These are phyloP conservation scores for Gnomoniopsis sp. DNA, from an alignment of 2,329 filamentous ascomycete species.

Conservation along the genomic window DNA sequence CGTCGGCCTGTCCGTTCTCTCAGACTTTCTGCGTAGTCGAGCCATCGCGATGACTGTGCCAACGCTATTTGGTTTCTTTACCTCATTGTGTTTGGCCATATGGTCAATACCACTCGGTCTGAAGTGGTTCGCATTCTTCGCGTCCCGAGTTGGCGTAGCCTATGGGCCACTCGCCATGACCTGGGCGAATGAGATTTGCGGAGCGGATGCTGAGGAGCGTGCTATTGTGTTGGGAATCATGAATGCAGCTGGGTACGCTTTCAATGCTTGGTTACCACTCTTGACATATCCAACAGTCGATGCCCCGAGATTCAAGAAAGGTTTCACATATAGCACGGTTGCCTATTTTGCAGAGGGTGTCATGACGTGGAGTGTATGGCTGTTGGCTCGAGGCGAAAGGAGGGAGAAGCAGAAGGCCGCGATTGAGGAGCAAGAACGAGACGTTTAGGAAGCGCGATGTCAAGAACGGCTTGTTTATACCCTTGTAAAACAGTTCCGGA, in stretches of 20 bases:
- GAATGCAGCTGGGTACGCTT: constrained; percentile 40
- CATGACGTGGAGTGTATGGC: constrained; percentile 16
- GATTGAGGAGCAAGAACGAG: constrained; percentile 18
- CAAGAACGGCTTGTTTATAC: not conserved
- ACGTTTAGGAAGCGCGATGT: not conserved
- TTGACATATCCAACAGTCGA: constrained; percentile 33
- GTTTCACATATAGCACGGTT: constrained; percentile 24
- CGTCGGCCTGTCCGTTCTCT: constrained; percentile 50
- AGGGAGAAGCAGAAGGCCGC: constrained; percentile 11
- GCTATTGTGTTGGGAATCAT: constrained; percentile 47
- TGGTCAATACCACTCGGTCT: constrained; percentile 13
- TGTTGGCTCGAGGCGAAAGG: constrained; percentile 3
- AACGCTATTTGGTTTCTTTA: constrained; percentile 16
- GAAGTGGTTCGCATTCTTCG: constrained; percentile 21
- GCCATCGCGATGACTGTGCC: constrained; percentile 16
- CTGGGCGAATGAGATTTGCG: constrained; percentile 46
- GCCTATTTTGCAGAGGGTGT: constrained; percentile 10
- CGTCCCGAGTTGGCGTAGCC: constrained; percentile 2
- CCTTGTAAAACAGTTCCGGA: too few species aligned
- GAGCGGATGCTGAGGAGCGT: constrained; percentile 43
- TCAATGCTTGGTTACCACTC: constrained; percentile 41
- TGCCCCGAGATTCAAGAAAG: constrained; percentile 36
- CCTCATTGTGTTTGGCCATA: constrained; percentile 14
- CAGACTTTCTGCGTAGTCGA: constrained; percentile 40
- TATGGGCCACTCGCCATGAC: constrained; percentile 29